These are phyloP conservation scores for Jackrogersella minutella DNA, from an alignment of 495 filamentous ascomycete genomes.

Conservation along the genomic window DNA sequence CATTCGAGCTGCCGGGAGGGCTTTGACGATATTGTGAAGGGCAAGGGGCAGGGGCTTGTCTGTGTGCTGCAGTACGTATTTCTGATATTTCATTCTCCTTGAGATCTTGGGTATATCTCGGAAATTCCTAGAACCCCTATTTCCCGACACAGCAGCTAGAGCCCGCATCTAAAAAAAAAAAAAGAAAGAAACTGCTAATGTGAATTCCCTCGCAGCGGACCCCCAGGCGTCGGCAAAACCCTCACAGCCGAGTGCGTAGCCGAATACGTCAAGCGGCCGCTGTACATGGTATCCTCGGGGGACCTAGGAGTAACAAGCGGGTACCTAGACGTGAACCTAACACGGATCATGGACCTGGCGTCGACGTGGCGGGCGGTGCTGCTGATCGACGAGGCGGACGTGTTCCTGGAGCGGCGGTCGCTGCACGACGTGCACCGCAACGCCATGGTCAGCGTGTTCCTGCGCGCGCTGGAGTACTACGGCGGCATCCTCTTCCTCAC, in stretches of 20 bases:
- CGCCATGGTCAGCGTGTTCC: conserved; percentile 55
- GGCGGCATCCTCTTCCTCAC: conserved; percentile 87
- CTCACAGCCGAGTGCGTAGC: conserved; percentile 57
- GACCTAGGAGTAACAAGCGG: conserved; percentile 56
- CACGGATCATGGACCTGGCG: conserved; percentile 57
- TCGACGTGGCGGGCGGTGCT: conserved; percentile 59
- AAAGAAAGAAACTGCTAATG: conserved; percentile 47
- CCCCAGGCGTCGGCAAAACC: conserved; percentile 52
- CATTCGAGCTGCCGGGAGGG: conserved; percentile 35
- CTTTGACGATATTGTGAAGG: conserved; percentile 47
- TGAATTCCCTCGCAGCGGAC: conserved; percentile 49
- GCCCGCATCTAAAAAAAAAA: not conserved
- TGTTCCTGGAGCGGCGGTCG: conserved; percentile 56
- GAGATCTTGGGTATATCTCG: no score
- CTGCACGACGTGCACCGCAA: conserved; percentile 55
- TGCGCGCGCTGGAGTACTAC: conserved; percentile 47
- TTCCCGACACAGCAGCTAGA: not conserved
- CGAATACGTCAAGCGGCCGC: conserved; percentile 58
- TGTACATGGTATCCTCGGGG: conserved; percentile 62
- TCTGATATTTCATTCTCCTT: no score
- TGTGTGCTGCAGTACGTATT: conserved; percentile 50
- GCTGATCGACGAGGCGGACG: conserved; percentile 61
- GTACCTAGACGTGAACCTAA: conserved; percentile 47
- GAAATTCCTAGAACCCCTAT: not conserved
- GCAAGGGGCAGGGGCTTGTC: conserved; percentile 48